Evolutionary conservation across 768 basidiomycete species (phyloP).

Genomic region (Pleurotus pulmonarius): DNA sequence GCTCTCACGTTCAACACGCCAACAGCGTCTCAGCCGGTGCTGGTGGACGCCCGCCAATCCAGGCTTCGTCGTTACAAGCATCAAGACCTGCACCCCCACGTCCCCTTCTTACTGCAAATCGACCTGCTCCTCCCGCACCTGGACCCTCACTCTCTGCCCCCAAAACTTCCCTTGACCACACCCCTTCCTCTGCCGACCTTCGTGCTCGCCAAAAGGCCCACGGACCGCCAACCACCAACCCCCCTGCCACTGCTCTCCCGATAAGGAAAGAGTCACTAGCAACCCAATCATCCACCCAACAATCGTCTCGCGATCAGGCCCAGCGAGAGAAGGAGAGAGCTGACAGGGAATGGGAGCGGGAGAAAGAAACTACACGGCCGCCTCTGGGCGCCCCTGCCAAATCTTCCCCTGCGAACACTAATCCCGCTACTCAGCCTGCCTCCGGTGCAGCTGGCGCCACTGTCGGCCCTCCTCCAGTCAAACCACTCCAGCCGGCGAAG

Average conservation of each 20-base stretch:
- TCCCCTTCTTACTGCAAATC: slow-evolving; percentile 53
- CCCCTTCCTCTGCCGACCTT: slow-evolving; percentile 63
- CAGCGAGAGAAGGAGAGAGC: slow-evolving; percentile 13
- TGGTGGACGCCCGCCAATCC: slow-evolving; percentile 8
- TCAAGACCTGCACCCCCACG: slow-evolving; percentile 68
- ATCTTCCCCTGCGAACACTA: slow-evolving; percentile 42
- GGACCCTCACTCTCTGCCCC: slow-evolving; percentile 19
- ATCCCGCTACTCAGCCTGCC: slow-evolving; percentile 41
- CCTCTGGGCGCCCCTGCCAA: slow-evolving; percentile 34
- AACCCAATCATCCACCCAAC: slow-evolving; percentile 24
- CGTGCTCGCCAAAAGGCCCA: slow-evolving; percentile 60
- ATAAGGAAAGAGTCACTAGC: slow-evolving; percentile 48
- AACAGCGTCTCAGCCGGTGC: slow-evolving; percentile 13
- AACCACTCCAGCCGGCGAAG: slow-evolving; percentile 74
- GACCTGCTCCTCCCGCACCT: slow-evolving; percentile 51
- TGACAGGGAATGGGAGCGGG: slow-evolving; percentile 21
- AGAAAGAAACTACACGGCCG: slow-evolving; percentile 34
- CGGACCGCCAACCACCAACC: slow-evolving; percentile 34
- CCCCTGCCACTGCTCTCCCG: slow-evolving; percentile 24
- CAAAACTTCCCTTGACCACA: slow-evolving; percentile 40
- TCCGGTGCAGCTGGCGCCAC: slow-evolving; percentile 46
- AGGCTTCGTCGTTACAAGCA: slow-evolving; percentile 36
- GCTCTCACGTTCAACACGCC: slow-evolving; percentile 36
- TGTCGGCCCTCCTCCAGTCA: slow-evolving; percentile 57
- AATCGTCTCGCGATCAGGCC: slow-evolving; percentile 17